A percentile compares a stretch with the other conserved stretches of the same genome.
Conservation (phyloP, 2,329 filamentous ascomycete genomes). For the Paecilomyces sp. region DNA sequence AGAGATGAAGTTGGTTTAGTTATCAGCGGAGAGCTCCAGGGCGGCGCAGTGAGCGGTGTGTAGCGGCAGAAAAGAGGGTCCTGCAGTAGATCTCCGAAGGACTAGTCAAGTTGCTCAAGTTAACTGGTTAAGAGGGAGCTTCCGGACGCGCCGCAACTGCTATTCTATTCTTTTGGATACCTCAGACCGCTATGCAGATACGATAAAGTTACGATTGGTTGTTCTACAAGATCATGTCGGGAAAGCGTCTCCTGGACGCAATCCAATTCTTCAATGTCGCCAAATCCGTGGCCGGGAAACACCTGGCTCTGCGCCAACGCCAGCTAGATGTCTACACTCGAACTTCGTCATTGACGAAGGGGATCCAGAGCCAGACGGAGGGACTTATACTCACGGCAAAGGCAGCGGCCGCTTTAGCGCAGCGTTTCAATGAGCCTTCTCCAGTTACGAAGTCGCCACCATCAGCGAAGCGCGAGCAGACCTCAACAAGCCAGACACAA, state of each 20-base stretch:
- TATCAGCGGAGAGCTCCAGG: background rate
- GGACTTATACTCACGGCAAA: constrained; percentile 54
- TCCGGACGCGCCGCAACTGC: background rate
- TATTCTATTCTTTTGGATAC: background rate
- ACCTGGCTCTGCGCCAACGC: constrained; percentile 51
- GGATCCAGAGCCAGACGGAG: constrained; percentile 55
- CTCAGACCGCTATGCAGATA: constrained; percentile 12
- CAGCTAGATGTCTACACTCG: constrained; percentile 58
- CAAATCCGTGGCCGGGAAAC: constrained; percentile 58
- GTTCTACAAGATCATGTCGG: constrained; percentile 36
- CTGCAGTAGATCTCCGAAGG: background rate
- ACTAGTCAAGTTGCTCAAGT: background rate
- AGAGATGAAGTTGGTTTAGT: constrained; percentile 4
- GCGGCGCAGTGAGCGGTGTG: constrained; percentile 1
- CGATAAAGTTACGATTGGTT: constrained; percentile 3
- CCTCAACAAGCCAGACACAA: constrained; percentile 1
- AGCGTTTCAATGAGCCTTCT: constrained; percentile 47
- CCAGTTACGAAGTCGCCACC: constrained; percentile 16
- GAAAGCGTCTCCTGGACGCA: constrained; percentile 62
- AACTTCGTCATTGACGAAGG: constrained; percentile 59
- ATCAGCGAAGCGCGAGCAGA: constrained; percentile 6
- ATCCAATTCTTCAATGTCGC: constrained; percentile 64
- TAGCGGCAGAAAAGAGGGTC: constrained; percentile 6
- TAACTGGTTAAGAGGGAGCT: background rate
- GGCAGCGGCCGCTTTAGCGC: constrained; percentile 53